These are phyloP conservation scores for Arthrobotrys sphaeroides DNA, from an alignment of 2,329 filamentous ascomycete species.

Conservation along the genomic window DNA sequence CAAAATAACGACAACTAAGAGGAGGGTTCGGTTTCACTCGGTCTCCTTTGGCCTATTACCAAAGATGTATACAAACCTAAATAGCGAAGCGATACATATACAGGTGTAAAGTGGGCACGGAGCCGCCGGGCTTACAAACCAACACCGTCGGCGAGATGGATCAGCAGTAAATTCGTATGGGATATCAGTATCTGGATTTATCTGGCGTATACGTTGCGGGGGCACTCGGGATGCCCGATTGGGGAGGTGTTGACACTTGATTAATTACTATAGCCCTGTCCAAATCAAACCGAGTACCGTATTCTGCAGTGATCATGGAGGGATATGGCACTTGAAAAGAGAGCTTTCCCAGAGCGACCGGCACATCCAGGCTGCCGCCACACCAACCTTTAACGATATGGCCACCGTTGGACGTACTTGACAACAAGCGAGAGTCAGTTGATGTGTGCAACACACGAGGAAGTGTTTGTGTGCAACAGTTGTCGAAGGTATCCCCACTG, in stretches of 20 bases:
- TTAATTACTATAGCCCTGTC: neutral
- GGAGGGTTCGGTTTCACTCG: neutral
- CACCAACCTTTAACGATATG: neutral
- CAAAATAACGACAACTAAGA: neutral
- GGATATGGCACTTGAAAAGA: slow-evolving; percentile 32
- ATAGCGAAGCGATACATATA: too few species aligned
- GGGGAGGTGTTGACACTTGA: slow-evolving; percentile 37
- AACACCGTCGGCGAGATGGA: too few species aligned
- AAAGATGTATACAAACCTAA: neutral
- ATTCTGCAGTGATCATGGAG: slow-evolving; percentile 18
- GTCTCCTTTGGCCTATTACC: neutral
- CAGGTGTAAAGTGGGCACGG: too few species aligned
- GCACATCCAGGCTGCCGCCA: neutral
- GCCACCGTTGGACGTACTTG: neutral
- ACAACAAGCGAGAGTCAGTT: neutral
- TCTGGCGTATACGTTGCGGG: too few species aligned
- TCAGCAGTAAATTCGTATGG: too few species aligned
- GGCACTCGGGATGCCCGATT: slow-evolving; percentile 12
- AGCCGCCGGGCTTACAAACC: too few species aligned
- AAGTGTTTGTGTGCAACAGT: neutral
- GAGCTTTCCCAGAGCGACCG: neutral
- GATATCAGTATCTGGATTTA: too few species aligned
- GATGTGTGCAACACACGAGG: neutral
- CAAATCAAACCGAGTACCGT: neutral
- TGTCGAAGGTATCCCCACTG: neutral